Evolutionary conservation across 1,284 basidiomycete species (phyloP), one percentile per base, ranked within the genome.

Genomic region (Rugosomyces carneus): DNA sequence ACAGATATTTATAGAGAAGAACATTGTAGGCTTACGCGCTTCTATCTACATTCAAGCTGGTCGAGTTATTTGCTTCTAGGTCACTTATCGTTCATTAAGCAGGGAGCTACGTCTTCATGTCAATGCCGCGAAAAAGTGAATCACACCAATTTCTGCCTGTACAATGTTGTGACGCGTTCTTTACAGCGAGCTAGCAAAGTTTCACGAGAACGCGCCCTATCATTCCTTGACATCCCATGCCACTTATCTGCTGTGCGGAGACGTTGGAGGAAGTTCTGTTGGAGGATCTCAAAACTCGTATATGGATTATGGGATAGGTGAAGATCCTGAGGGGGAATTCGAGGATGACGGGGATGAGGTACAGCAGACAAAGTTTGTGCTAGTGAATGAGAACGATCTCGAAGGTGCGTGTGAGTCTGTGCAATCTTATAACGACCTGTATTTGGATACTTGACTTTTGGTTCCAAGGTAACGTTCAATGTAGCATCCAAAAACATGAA

Each of bases 371-470:
- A 75, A 69, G 49, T 58, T 72, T 5, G 57, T 76, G 1, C 62
- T 89, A 16, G 81, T 81, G 5, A 72, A 74, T 34, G 81, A 84
- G 52, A 60, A 65, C 16, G 70, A 75, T 42, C 65, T 89, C 2
- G 76, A 83, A 61, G 63, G 86, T 86, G 51, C 50, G 76, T 64
- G 10, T 29, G 34, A 20, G 6, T 11, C 21, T 7, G 7, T 23
- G 21, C 4, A 7, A 23, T 23, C 7, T 23, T 7, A 7, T 23
- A 23, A 7, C 21, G 21, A 23, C 21, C 81, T 5, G 65, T 92
- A 27, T 83, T 95, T 55, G 96, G 96, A 0, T 99, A 99, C 64
- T 71, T 97, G 35, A 97, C 95, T 0, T 99, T 99, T 64, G 96
- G 96, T 1, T 83, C 84, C 38, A 85, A 83, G 58, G 85, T 84